These are phyloP conservation scores for Phaeosphaeriaceae sp. DNA, from an alignment of 2,329 filamentous ascomycete species.

Conservation along the genomic window DNA sequence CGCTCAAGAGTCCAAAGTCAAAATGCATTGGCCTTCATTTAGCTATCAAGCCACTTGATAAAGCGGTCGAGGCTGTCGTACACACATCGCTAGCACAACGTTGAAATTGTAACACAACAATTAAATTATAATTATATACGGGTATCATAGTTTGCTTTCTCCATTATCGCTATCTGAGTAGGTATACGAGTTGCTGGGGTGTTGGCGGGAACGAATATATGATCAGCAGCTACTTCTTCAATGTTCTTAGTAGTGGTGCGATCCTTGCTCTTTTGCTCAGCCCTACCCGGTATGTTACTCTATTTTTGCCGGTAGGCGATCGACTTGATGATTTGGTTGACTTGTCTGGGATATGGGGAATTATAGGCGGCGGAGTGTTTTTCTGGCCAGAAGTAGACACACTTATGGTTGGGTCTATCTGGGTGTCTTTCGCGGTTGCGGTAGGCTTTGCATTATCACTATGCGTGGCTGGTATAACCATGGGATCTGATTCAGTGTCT, in stretches of 20 bases:
- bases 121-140: conserved; percentile 6
- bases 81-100: not conserved
- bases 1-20: not conserved
- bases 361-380: not conserved
- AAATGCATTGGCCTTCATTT: too few species aligned
- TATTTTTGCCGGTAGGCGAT: conserved; percentile 43
- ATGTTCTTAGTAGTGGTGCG: conserved; percentile 54
- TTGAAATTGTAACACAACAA: conserved; percentile 4
- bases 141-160: conserved; percentile 14
- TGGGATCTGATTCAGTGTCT: not conserved
- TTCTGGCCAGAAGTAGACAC: too few species aligned
- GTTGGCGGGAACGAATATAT: not conserved
- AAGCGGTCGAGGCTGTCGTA: too few species aligned
- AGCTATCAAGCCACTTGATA: too few species aligned
- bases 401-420: too few species aligned
- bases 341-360: conserved; percentile 23
- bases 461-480: not conserved
- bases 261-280: conserved; percentile 57
- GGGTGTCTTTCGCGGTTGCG: too few species aligned
- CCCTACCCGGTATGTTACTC: conserved; percentile 55
- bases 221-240: conserved; percentile 49
- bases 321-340: conserved; percentile 20
- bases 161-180: not conserved
- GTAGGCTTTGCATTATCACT: not conserved
- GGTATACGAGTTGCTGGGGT: too few species aligned